These are phyloP conservation scores for Tolypocladium endophyticum DNA, from an alignment of 2,329 filamentous ascomycete genomes.

Conservation along the genomic window DNA sequence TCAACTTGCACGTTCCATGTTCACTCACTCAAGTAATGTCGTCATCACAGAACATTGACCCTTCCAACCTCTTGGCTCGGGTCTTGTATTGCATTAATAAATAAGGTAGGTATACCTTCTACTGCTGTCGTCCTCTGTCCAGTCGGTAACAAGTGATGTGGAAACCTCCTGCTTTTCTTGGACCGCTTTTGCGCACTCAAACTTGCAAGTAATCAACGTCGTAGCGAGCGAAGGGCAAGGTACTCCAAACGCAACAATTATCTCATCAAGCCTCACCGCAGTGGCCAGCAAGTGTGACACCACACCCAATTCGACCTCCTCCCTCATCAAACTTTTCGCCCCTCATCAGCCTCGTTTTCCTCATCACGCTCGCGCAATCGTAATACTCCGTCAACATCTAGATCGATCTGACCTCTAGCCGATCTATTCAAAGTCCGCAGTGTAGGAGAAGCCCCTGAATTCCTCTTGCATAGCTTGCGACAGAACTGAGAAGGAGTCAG, in stretches of 20 bases:
- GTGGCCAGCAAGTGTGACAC: background rate
- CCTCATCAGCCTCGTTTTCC: background rate
- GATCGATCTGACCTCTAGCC: background rate
- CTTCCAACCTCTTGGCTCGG: background rate
- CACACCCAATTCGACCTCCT: too few relatives aligned
- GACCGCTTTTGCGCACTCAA: background rate
- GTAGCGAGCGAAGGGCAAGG: background rate
- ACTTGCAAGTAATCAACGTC: background rate
- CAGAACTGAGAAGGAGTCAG: conserved; percentile 52
- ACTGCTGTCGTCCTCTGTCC: background rate
- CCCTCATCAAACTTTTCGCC: background rate
- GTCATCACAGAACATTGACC: background rate
- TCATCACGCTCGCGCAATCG: background rate
- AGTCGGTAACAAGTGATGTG: background rate
- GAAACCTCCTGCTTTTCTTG: background rate
- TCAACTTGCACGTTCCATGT: background rate
- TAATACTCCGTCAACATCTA: background rate
- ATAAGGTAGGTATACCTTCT: background rate
- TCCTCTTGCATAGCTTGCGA: conserved; percentile 99
- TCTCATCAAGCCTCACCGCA: background rate
- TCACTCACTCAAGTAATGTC: background rate
- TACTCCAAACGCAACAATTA: too few relatives aligned
- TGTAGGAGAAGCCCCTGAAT: conserved; percentile 98
- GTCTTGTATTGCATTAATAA: background rate
- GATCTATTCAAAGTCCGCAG: conserved; percentile 71